These are phyloP conservation scores for Cytospora piceicola DNA, from an alignment of 2,329 filamentous ascomycete genomes.

Conservation along the genomic window DNA sequence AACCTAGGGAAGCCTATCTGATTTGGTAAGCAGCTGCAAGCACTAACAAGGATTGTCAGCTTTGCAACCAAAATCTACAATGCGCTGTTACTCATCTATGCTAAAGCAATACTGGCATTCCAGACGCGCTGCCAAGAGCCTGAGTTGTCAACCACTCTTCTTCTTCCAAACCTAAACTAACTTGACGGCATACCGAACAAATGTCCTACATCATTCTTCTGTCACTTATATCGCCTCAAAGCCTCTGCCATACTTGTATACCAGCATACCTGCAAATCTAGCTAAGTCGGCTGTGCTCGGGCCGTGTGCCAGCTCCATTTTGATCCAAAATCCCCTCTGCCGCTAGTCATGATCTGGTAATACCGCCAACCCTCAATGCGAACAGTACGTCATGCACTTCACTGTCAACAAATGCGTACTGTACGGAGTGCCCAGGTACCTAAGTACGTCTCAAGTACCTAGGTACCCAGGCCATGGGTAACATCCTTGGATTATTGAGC, in stretches of 20 bases:
- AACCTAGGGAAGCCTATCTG: not conserved
- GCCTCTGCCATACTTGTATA: too few species aligned
- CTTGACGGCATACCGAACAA: not conserved
- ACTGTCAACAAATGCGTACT: not conserved
- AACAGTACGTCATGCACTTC: slow-evolving; percentile 2
- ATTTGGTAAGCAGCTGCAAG: not conserved
- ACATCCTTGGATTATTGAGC: too few species aligned
- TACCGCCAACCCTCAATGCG: not conserved
- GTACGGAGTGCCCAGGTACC: too few species aligned
- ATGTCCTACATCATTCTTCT: not conserved
- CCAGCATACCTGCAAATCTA: too few species aligned
- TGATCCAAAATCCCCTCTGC: not conserved
- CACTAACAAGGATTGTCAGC: too few species aligned
- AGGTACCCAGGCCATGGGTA: too few species aligned
- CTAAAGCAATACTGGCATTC: not conserved
- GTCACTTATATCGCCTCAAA: not conserved
- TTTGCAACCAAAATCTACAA: too few species aligned
- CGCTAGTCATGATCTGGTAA: not conserved
- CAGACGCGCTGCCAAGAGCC: not conserved
- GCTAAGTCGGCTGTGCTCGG: not conserved
- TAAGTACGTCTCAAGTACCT: too few species aligned
- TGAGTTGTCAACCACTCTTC: not conserved
- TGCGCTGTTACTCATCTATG: too few species aligned
- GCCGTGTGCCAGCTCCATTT: not conserved
- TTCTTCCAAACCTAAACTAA: not conserved